Evolutionary conservation across 2,329 filamentous ascomycete species (phyloP).

Genomic region (Pleomassaria siparia): DNA sequence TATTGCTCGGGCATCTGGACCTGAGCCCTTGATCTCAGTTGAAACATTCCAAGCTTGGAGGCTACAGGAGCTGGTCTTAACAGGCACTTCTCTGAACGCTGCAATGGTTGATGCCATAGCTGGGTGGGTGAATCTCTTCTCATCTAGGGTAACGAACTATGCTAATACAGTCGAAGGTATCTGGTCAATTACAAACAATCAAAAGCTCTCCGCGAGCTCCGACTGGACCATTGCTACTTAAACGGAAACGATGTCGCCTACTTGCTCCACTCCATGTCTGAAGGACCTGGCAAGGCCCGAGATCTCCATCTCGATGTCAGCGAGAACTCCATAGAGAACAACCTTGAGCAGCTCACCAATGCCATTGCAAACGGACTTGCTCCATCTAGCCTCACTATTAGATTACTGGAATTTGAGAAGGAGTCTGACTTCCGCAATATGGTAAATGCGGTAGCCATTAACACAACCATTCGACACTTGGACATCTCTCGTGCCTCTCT

Average conservation of each 20-base stretch:
- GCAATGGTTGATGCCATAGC: conserved; percentile 66
- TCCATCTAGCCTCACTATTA: conserved; percentile 65
- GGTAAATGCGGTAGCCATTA: conserved; percentile 62
- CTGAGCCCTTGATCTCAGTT: conserved; percentile 64
- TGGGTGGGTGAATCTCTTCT: conserved; percentile 20
- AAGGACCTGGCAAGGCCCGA: conserved; percentile 51
- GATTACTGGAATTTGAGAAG: conserved; percentile 68
- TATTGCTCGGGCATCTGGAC: conserved; percentile 63
- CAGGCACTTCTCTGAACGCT: conserved; percentile 62
- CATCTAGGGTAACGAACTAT: background rate
- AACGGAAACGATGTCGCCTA: conserved; percentile 66
- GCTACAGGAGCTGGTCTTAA: conserved; percentile 66
- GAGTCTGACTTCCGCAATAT: conserved; percentile 66
- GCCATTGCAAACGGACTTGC: conserved; percentile 57
- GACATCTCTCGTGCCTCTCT: conserved; percentile 72
- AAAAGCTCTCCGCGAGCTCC: conserved; percentile 60
- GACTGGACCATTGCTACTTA: conserved; percentile 67
- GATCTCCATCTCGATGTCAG: conserved; percentile 68
- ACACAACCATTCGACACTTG: conserved; percentile 63
- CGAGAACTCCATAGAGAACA: conserved; percentile 60
- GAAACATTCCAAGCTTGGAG: conserved; percentile 69
- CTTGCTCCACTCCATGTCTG: conserved; percentile 64
- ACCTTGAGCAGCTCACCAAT: conserved; percentile 54
- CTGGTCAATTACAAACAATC: conserved; percentile 61
- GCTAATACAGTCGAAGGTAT: conserved; percentile 49